Evolutionary conservation across 352 stramenopile genomes (phyloP), one percentile per base, ranked within the genome.

Genomic region (Phytophthora fragariae): DNA sequence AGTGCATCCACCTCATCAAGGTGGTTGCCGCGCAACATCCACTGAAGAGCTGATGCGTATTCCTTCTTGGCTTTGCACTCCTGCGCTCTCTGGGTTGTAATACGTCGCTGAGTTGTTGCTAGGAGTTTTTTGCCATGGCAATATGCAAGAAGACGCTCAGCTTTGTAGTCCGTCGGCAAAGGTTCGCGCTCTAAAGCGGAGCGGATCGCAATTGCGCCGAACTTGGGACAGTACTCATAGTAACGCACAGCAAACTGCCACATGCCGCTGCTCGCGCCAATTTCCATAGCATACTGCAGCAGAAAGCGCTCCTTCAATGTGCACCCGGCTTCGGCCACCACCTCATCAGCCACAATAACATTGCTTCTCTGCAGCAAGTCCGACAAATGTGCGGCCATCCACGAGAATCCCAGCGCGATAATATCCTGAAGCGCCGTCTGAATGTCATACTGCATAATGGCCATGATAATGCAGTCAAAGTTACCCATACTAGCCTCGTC

Each of bases 391-490:
- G 86, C 83, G 0, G 83, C 77, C 83, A 96, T 94, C 83, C 85
- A 96, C 35, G 85, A 83, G 62, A 94, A 90, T 2, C 87, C 81
- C 39, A 96, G 75, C 17, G 61, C 70, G 61, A 85, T 78, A 35
- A 96, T 87, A 44, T 90, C 83, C 52, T 92, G 78, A 11, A 96
- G 66, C 37, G 89, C 84, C 19, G 71, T 88, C 58, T 88, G 75
- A 24, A 96, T 84, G 60, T 96, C 83, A 65, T 90, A 89, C 76
- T 96, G 66, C 60, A 96, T 77, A 19, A 96, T 84, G 29, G 86
- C 85, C 54, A 94, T 60, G 49, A 93, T 86, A 68, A 94, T 93
- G 68, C 85, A 92, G 66, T 94, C 89, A 29, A 96, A 94, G 59
- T 90, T 92, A 62, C 80, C 85, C 83, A 96, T 93, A 10, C 58